Base-by-base conservation (phyloP, 176 grass and related monocot species). In the Tillandsia fasciculata region DNA sequence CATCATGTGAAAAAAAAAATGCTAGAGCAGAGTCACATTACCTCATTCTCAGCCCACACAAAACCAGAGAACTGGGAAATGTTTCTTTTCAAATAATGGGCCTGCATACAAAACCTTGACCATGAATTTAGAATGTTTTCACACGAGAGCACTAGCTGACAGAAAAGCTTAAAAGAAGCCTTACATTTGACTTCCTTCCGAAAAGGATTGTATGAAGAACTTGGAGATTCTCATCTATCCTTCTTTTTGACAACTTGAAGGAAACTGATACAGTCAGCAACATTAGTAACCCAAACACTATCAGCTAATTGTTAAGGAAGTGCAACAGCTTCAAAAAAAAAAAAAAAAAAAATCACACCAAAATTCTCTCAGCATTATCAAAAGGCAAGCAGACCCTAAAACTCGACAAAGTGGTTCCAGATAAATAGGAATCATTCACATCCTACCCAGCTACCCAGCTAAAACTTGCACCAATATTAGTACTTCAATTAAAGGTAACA, bases 201-300 rank as follows among this genome's bases (percentile, higher is more conserved):
- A 75, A 99, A 74, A 99, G 72, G 59, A 99, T 26, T 65, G 67
- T 65, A 80, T 94, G 95, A 78, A 99, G 95, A 67, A 63, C 77
- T 64, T 89, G 82, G 17, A 99, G 87, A 73, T 71, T 94, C 63
- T 99, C 95, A 48, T 94, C 95, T 1, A 2, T 64, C 82, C 88
- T 99, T 84, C 95, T 90, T 75, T 88, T 99, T 33, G 87, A 82
- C 51, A 99, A 65, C 84, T 94, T 99, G 77, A 99, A 99, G 52
- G 70, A 78, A 83, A 99, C 95, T 99, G 52, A 68, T 67, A 77
- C 9, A 42, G 71, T 73, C 68, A 87, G 50, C 22, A 69, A 57
- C 12, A 57, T 15, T 17, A 57, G 8, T 15, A 57, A 18, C 22
- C 4, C 33, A 42, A 42, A 61, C 10, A 18, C n/a, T 23, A 61